Evolutionary conservation across 2,329 filamentous ascomycete genomes (phyloP), one percentile per base, ranked within the genome.

Genomic region (Colletotrichum graminicola): DNA sequence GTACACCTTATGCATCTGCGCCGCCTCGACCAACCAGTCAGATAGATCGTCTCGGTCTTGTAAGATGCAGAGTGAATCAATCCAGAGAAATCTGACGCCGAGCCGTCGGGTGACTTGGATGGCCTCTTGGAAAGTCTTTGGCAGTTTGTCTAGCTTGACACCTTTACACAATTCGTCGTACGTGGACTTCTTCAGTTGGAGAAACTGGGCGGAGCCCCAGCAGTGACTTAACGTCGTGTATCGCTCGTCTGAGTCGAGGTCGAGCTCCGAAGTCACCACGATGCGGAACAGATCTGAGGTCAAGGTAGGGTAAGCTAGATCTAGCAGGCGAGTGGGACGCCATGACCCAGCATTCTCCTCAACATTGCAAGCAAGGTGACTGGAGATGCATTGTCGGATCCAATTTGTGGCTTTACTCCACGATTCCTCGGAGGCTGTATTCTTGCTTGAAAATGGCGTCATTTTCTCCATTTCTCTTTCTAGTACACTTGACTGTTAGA

Each of bases 1-100:
- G 41, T 76, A 76, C 1, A 76, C 73, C 5, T 72, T 56, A 23
- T 74, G 52, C 75, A 76, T 76, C 1, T 64, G 43, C 10, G 34
- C 43, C 0, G 74, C 70, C 41, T 76, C 75, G 8, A 26, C 18
- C 12, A 73, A 39, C 75, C 75, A 76, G 51, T 76, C 75, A 0
- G 64, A 39, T 8, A 59, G 45, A 12, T 74, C 63, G 10, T 72
- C 66, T 18, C 62, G 62, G n/a, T 74, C 73, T 41, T 74, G 73
- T 0, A 73, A 14, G 10, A 73, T 74, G 62, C 73, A 74, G 1
- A 74, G 59, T 6, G 70, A 68, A 57, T 74, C 72, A 11, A 74
- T 71, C 72, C 72, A 74, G 1, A 73, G 36, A 21, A 64, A 74
- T 1, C 57, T 54, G 34, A 74, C n/a, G 0, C 56, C 59, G 1